A percentile compares a stretch with the other conserved stretches of the same genome.
Conservation (phyloP, 2,329 filamentous ascomycete species). For the Colletotrichum sp. region DNA sequence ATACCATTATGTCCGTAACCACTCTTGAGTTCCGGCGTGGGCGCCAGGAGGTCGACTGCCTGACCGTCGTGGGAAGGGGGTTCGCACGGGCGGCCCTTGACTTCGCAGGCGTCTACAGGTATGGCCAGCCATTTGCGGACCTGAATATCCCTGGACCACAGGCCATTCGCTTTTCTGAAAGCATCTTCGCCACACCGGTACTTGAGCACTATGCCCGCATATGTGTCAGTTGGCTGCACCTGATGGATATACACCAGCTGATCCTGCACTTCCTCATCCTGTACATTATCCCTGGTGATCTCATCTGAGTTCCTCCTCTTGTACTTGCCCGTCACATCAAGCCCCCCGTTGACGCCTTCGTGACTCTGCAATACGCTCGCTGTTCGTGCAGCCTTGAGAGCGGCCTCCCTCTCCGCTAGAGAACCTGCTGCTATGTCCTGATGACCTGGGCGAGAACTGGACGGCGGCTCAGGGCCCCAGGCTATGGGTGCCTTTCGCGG, state of each 20-base stretch:
- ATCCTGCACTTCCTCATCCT: slow-evolving; percentile 69
- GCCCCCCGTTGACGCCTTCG: slow-evolving; percentile 62
- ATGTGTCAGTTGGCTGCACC: slow-evolving; percentile 81
- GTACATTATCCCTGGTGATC: slow-evolving; percentile 35
- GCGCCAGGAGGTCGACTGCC: slow-evolving; percentile 56
- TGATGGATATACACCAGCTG: slow-evolving; percentile 90
- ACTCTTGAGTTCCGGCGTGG: slow-evolving; percentile 44
- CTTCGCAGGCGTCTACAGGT: slow-evolving; percentile 86
- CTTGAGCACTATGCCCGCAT: slow-evolving; percentile 88
- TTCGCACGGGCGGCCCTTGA: slow-evolving; percentile 76
- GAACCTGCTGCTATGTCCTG: slow-evolving; percentile 61
- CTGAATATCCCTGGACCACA: slow-evolving; percentile 96
- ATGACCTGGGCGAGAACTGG: slow-evolving; percentile 39
- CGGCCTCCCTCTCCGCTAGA: slow-evolving; percentile 56
- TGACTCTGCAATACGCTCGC: slow-evolving; percentile 67
- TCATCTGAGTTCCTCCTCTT: slow-evolving; percentile 77
- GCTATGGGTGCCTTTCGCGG: slow-evolving; percentile 30
- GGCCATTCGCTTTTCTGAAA: slow-evolving; percentile 85
- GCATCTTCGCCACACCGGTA: slow-evolving; percentile 87
- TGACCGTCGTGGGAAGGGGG: slow-evolving; percentile 49
- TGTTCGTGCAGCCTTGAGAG: slow-evolving; percentile 60
- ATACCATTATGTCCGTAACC: slow-evolving; percentile 23
- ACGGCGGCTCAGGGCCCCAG: slow-evolving; percentile 59
- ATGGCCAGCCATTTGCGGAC: slow-evolving; percentile 80
- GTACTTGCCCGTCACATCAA: slow-evolving; percentile 60